Evolutionary conservation across 176 grass and related monocot genomes (phyloP).

Genomic region (Pharus latifolius): DNA sequence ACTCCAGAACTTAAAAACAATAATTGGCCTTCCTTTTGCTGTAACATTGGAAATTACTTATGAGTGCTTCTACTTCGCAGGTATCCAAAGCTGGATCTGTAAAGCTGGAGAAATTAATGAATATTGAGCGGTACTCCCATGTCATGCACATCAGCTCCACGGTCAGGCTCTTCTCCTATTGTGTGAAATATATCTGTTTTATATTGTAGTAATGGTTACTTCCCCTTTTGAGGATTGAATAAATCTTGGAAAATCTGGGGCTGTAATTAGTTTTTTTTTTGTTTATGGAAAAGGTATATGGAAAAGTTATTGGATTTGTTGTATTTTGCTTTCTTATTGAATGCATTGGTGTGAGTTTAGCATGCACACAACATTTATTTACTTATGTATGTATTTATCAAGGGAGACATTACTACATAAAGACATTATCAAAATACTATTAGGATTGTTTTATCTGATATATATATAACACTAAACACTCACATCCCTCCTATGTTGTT

Average conservation of each 20-base stretch:
- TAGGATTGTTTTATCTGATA: no score
- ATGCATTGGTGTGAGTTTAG: no score
- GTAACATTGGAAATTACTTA: slow-evolving; percentile 7
- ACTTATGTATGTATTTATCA: no score
- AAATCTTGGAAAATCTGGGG: slow-evolving; percentile 5
- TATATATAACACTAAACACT: no score
- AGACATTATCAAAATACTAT: no score
- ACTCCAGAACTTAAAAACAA: background rate
- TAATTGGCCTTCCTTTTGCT: background rate
- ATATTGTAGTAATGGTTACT: background rate
- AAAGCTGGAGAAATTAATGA: slow-evolving; percentile 89
- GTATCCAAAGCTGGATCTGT: slow-evolving; percentile 79
- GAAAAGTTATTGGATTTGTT: background rate
- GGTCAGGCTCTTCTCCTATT: slow-evolving; percentile 27
- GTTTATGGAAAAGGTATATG: background rate
- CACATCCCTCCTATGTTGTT: no score
- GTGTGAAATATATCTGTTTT: slow-evolving; percentile 6
- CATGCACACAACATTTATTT: no score
- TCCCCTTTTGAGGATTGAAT: background rate
- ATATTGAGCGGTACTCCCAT: slow-evolving; percentile 83
- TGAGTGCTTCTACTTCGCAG: slow-evolving; percentile 21
- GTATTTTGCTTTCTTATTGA: background rate
- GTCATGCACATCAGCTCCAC: slow-evolving; percentile 97
- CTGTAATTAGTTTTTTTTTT: background rate
- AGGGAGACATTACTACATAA: no score